phyloP scores from a whole-genome alignment of 1,139 yeast genomes.

The Hemisphaericaspora lyxosophila region DNA sequence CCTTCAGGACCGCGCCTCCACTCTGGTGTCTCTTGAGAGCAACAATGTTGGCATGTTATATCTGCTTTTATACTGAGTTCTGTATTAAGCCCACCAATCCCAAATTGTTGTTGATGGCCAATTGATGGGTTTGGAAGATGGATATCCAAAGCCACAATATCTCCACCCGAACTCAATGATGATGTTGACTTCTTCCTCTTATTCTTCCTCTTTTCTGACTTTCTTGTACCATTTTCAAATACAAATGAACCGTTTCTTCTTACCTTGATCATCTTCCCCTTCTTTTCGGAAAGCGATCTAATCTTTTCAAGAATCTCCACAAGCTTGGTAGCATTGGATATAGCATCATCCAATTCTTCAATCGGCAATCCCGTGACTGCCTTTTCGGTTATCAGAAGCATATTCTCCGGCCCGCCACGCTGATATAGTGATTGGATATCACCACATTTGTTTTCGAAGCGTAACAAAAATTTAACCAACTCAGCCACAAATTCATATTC shows the following conservation, averaged over 20 bases:
- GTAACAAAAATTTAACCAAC: constrained; percentile 13
- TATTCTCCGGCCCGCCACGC: not conserved
- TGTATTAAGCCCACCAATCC: constrained; percentile 19
- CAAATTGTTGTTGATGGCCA: constrained; percentile 8
- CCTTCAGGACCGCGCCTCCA: constrained; percentile 93
- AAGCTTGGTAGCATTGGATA: constrained; percentile 10
- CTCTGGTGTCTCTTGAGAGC: constrained; percentile 63
- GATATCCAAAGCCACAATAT: constrained; percentile 15
- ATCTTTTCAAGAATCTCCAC: constrained; percentile 11
- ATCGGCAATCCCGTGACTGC: constrained; percentile 6
- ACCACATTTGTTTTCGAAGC: constrained; percentile 12
- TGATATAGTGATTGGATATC: constrained; percentile 6
- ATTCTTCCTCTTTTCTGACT: not conserved
- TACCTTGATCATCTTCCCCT: not conserved
- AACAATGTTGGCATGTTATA: constrained; percentile 29
- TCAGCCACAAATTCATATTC: constrained; percentile 10
- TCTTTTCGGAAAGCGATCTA: constrained; percentile 6
- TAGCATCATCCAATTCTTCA: constrained; percentile 12
- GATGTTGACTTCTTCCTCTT: constrained; percentile 7
- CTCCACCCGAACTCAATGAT: constrained; percentile 12
- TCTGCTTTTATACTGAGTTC: constrained; percentile 19
- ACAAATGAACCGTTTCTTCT: constrained; percentile 6
- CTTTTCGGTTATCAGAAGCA: constrained; percentile 6
- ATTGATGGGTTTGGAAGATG: constrained; percentile 5
- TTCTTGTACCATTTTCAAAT: constrained; percentile 8